A percentile compares a stretch with the other conserved stretches of the same genome.
Conservation (phyloP, 306 rosid genomes). For the Vigna nakashimae region DNA sequence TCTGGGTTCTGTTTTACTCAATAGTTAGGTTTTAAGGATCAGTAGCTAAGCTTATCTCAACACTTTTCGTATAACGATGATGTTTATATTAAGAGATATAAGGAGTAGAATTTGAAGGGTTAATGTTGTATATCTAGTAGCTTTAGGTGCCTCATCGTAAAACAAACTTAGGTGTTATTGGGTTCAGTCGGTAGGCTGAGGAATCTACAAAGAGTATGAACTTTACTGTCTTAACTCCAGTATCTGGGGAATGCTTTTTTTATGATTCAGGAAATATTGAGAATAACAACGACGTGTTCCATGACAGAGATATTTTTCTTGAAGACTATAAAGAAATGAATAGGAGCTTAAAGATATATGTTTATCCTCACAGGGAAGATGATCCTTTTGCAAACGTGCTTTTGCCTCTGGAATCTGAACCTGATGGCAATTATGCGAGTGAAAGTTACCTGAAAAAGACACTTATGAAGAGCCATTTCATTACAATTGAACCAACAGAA, state of each 20-base stretch:
- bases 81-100: neutral
- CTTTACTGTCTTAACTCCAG: conserved; percentile 27
- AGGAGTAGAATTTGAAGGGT: conserved; percentile 14
- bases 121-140: conserved; percentile 4
- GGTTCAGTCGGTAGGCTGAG: conserved; percentile 28
- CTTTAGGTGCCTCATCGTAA: conserved; percentile 2
- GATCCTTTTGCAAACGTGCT: conserved; percentile 80
- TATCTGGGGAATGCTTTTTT: conserved; percentile 34
- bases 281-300: conserved; percentile 61
- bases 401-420: conserved; percentile 64
- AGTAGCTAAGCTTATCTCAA: neutral
- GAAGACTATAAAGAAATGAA: conserved; percentile 85
- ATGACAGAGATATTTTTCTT: conserved; percentile 63
- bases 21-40: neutral
- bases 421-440: conserved; percentile 88
- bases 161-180: conserved; percentile 12
- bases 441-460: conserved; percentile 83
- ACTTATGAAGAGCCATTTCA: conserved; percentile 70
- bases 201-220: conserved; percentile 27
- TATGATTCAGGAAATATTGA: conserved; percentile 57
- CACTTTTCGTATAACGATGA: conserved; percentile 9
- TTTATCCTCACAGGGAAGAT: conserved; percentile 73
- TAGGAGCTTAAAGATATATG: conserved; percentile 78
- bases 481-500: conserved; percentile 61
- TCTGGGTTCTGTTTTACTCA: neutral